Evolutionary conservation across 441 rosid genomes (phyloP).

Genomic region (Aleurites moluccanus): DNA sequence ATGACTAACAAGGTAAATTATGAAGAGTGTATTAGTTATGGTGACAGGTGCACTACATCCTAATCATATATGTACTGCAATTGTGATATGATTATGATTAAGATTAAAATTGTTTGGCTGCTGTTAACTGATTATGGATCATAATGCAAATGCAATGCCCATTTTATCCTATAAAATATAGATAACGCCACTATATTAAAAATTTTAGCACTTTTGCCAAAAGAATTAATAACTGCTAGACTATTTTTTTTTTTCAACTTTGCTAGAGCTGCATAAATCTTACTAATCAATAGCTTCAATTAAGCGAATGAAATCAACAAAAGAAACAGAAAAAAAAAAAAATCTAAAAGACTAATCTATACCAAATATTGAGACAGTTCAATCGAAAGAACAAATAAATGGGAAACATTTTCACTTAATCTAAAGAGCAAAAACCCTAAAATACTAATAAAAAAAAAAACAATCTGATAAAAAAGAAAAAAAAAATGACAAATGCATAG

Average conservation of each 20-base stretch:
- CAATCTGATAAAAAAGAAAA: constrained; percentile 5
- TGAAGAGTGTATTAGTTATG: too few species aligned
- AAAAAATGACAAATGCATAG: neutral
- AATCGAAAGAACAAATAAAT: too few species aligned
- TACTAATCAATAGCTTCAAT: too few species aligned
- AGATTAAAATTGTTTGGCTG: neutral
- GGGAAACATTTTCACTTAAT: too few species aligned
- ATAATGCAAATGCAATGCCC: neutral
- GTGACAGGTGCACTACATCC: too few species aligned
- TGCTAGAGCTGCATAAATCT: constrained; percentile 4
- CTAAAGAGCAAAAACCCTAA: constrained; percentile 23
- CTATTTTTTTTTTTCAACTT: neutral
- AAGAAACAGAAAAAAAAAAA: too few species aligned
- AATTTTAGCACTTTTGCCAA: too few species aligned
- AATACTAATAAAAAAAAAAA: constrained; percentile 3
- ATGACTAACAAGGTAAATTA: neutral
- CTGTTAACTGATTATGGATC: neutral
- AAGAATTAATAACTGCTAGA: neutral
- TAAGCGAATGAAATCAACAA: too few species aligned
- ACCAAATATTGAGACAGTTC: too few species aligned
- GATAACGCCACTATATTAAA: neutral
- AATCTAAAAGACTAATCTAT: too few species aligned
- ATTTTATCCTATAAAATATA: neutral
- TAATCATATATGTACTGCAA: neutral
- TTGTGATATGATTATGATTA: neutral